A percentile compares a stretch with the other conserved stretches of the same genome.
These are phyloP conservation scores for Dendrobium catenatum DNA, from an alignment of 106 monocot species.

Conservation along the genomic window DNA sequence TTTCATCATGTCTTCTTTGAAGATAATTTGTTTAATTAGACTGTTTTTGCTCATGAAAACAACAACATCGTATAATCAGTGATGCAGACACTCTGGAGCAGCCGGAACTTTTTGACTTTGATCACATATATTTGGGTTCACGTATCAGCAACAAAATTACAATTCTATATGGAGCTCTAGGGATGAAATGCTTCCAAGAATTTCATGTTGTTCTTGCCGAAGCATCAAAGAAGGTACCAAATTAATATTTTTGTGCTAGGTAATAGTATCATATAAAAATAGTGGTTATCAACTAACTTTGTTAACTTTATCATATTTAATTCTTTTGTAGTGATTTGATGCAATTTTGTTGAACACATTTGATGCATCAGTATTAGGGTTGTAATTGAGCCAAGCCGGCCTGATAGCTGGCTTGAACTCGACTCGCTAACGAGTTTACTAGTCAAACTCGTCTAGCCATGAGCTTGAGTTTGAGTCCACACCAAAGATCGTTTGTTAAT, in stretches of 20 bases:
- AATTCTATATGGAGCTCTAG: conserved; percentile 84
- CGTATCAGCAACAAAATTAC: conserved; percentile 29
- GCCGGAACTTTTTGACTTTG: conserved; percentile 89
- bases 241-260: not conserved
- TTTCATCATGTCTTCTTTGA: not conserved
- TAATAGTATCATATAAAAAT: not conserved
- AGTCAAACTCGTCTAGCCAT: too few relatives aligned
- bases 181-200: conserved; percentile 83
- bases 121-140: conserved; percentile 56
- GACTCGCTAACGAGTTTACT: too few relatives aligned
- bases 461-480: too few relatives aligned
- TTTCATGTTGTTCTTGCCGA: conserved; percentile 62
- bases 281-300: not conserved
- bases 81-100: conserved; percentile 20
- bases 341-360: too few relatives aligned
- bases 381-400: too few relatives aligned
- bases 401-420: too few relatives aligned
- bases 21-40: not conserved
- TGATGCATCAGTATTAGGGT: not conserved
- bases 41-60: not conserved
- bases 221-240: conserved; percentile 59
- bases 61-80: conserved; percentile 16
- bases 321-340: not conserved
- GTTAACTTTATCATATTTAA: not conserved
- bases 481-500: too few relatives aligned